Evolutionary conservation across 257 asterid species (phyloP), one percentile per base, ranked within the genome.

Genomic region (Solanum sitiens): DNA sequence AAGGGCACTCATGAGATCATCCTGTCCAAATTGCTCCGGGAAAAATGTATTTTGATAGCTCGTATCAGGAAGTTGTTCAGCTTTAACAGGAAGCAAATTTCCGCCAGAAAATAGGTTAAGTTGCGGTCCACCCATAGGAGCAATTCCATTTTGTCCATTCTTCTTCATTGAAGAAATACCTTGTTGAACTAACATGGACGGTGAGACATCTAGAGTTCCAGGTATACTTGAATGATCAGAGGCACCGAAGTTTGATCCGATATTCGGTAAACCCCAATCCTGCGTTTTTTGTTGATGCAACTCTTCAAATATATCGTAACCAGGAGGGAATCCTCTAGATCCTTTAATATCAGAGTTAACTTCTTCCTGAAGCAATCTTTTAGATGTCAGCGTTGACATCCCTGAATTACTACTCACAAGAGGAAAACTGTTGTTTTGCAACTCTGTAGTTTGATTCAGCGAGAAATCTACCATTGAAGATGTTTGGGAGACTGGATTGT

Each of bases 1-100:
- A 89, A 95, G 88, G 20, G 91, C 95, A 74, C 93, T 92, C 95
- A 97, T 93, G 84, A 95, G 97, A 67, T 95, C 98, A 11, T 97
- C 98, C 88, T 94, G 98, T 87, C 93, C 98, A 79, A 88, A 95
- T 67, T 90, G 94, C 20, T 91, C 93, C 0, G 91, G 87, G 27
- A 88, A 89, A 50, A 93, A 87, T 83, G 87, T 91, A 63, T 88
- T 91, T 68, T 92, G 92, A 80, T 91, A 91, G 88, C 93, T 91
- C 70, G 91, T 74, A 80, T 91, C 94, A 0, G 91, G 94, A 65
- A 86, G 87, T 47, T 94, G 90, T 89, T 95, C 96, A 8, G 93
- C 70, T 91, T 95, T 94, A 42, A 89, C 89, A 68, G 92, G 88
- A 8, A 87, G 72, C 8, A 93, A 86, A 88, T 88, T 92, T 83